Evolutionary conservation across 345 rosid species (phyloP).

Genomic region (Eucalyptus coolabah): DNA sequence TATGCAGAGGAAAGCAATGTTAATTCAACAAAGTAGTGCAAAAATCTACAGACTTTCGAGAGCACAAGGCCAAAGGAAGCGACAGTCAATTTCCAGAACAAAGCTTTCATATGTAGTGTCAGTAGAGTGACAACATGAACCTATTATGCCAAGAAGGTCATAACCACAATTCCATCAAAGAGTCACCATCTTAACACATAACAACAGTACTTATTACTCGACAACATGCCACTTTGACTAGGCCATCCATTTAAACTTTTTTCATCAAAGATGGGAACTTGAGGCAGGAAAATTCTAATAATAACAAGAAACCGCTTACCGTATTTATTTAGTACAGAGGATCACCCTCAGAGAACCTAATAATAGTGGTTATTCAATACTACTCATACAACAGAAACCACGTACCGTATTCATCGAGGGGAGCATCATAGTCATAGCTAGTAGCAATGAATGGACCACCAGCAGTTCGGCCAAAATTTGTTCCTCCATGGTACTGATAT

Average conservation of each 20-base stretch:
- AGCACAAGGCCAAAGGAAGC: background rate
- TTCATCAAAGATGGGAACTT: background rate
- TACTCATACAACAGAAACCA: background rate
- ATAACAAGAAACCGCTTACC: background rate
- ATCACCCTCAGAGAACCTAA: background rate
- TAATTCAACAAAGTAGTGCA: background rate
- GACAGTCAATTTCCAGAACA: background rate
- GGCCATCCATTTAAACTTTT: background rate
- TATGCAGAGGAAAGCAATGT: background rate
- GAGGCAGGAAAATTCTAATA: background rate
- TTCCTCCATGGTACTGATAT: constrained; percentile 95
- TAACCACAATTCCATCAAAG: background rate
- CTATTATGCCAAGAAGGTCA: background rate
- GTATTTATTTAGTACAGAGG: background rate
- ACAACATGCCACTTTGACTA: background rate
- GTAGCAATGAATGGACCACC: constrained; percentile 99
- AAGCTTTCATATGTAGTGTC: background rate
- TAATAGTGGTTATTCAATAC: background rate
- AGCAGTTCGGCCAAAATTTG: constrained; percentile 98
- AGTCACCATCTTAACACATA: background rate
- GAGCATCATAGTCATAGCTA: constrained; percentile 96
- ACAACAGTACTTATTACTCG: background rate
- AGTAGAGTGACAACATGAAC: background rate
- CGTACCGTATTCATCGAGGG: constrained; percentile 96
- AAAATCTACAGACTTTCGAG: background rate